These are phyloP conservation scores for Sporobolomyces phaffii DNA, from an alignment of 768 basidiomycete genomes.

Conservation along the genomic window DNA sequence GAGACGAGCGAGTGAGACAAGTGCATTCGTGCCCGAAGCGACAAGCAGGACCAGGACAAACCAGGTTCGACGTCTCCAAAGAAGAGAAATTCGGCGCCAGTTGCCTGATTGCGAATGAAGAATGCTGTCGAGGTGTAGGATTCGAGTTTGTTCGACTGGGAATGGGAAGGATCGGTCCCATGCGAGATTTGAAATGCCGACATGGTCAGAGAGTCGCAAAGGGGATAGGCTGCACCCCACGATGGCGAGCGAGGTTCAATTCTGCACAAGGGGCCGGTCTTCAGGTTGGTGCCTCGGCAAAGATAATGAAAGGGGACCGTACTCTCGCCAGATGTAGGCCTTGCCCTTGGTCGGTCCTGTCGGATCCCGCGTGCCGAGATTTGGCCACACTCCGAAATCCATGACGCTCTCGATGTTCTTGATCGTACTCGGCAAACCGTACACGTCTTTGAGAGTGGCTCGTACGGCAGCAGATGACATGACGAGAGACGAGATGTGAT, in stretches of 20 bases:
- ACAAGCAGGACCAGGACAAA: neutral
- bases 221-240: no score
- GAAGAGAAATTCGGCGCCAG: slow-evolving; percentile 69
- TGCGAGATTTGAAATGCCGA: slow-evolving; percentile 58
- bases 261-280: no score
- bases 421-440: slow-evolving; percentile 58
- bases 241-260: no score
- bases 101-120: slow-evolving; percentile 63
- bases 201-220: no score
- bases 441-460: slow-evolving; percentile 55
- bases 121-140: slow-evolving; percentile 74
- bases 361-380: slow-evolving; percentile 64
- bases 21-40: no score
- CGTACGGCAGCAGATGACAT: slow-evolving; percentile 71
- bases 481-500: slow-evolving; percentile 77
- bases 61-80: slow-evolving; percentile 86
- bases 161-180: slow-evolving; percentile 58
- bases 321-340: slow-evolving; percentile 58
- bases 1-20: neutral
- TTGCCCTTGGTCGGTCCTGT: slow-evolving; percentile 35
- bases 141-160: neutral
- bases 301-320: no score
- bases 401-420: slow-evolving; percentile 67
- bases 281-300: no score
- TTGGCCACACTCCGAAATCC: slow-evolving; percentile 75